These are phyloP conservation scores for Sclerospora graminicola DNA, from an alignment of 352 stramenopile species.

Conservation along the genomic window DNA sequence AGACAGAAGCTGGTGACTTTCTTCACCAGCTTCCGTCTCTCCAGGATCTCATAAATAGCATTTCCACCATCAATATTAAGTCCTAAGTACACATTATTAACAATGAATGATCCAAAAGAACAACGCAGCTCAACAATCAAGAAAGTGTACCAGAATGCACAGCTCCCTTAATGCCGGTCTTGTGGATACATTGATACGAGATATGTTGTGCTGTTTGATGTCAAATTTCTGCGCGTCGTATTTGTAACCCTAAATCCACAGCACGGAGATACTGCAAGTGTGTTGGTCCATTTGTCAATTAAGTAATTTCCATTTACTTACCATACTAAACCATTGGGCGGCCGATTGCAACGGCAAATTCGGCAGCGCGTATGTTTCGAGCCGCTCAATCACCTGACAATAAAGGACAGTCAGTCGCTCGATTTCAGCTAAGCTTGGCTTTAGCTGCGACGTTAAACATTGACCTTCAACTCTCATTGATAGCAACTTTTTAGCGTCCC, in stretches of 20 bases:
- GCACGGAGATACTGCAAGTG: conserved; percentile 46
- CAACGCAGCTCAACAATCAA: too few relatives aligned
- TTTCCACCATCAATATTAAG: conserved; percentile 73
- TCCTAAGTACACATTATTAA: too few relatives aligned
- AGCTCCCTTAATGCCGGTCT: conserved; percentile 48
- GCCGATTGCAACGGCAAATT: conserved; percentile 33
- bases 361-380: conserved; percentile 23
- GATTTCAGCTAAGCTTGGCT: conserved; percentile 40
- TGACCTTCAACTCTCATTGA: too few relatives aligned
- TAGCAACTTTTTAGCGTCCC: too few relatives aligned
- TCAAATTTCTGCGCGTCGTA: conserved; percentile 72
- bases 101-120: too few relatives aligned
- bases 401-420: conserved; percentile 29
- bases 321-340: conserved; percentile 52
- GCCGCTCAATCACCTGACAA: conserved; percentile 26
- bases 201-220: too few relatives aligned
- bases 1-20: conserved; percentile 26
- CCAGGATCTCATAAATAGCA: conserved; percentile 36
- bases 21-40: conserved; percentile 23
- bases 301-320: too few relatives aligned
- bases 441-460: conserved; percentile 31
- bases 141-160: too few relatives aligned
- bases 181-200: conserved; percentile 42
- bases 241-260: conserved; percentile 51
- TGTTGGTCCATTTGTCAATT: neutral